A percentile compares a stretch with the other conserved stretches of the same genome.
phyloP scores from a whole-genome alignment of 352 stramenopile genomes.

The Phytophthora sansomeana region DNA sequence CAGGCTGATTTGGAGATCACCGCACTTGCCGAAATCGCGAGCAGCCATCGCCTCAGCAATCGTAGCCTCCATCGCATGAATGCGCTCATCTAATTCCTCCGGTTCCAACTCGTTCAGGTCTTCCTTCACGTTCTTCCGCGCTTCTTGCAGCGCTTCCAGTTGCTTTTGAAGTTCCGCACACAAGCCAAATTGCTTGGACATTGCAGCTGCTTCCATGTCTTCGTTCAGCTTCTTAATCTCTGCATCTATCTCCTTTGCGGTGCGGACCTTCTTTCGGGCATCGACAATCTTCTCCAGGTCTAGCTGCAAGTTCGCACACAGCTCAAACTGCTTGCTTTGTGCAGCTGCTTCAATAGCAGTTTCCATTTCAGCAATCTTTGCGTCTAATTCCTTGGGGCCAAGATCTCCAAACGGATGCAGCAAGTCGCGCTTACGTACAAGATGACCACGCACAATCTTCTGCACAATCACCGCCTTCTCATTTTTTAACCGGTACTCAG shows the following conservation, averaged over 20 bases:
- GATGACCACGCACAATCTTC: constrained; percentile 71
- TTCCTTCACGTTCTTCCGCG: constrained; percentile 81
- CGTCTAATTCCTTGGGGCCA: constrained; percentile 81
- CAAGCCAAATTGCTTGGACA: constrained; percentile 82
- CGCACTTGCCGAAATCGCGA: constrained; percentile 83
- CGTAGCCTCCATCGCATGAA: constrained; percentile 63
- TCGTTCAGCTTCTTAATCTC: constrained; percentile 80
- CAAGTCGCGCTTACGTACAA: constrained; percentile 80
- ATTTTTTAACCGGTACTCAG: constrained; percentile 59
- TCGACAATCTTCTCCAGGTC: constrained; percentile 86
- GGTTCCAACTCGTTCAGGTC: constrained; percentile 88
- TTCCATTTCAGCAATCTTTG: constrained; percentile 80
- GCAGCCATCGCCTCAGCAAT: constrained; percentile 84
- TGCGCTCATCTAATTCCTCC: constrained; percentile 84
- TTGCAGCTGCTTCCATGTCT: constrained; percentile 80
- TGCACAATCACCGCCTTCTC: constrained; percentile 76
- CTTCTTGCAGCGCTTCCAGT: constrained; percentile 79
- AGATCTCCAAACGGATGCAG: constrained; percentile 81
- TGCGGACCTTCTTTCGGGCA: constrained; percentile 86
- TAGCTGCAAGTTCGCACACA: constrained; percentile 84
- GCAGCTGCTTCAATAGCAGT: constrained; percentile 80
- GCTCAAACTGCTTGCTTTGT: constrained; percentile 86
- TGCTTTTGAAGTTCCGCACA: constrained; percentile 87
- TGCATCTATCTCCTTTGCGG: constrained; percentile 84
- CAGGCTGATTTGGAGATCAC: constrained; percentile 72